phyloP scores from a whole-genome alignment of 2,329 filamentous ascomycete genomes.

The Penicillium sp. region DNA sequence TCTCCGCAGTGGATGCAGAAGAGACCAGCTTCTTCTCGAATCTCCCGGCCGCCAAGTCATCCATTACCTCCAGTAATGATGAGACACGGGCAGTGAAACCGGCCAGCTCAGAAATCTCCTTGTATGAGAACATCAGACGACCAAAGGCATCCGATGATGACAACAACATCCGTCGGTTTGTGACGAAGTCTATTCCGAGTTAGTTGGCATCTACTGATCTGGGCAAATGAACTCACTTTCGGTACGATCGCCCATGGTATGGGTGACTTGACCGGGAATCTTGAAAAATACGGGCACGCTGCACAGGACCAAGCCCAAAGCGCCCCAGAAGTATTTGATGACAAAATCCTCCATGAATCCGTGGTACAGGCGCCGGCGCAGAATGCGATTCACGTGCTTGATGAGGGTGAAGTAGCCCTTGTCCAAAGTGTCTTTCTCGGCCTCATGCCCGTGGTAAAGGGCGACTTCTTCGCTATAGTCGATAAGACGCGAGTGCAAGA shows the following conservation, averaged over 20 bases:
- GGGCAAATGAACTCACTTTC: conserved; percentile 46
- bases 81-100: conserved; percentile 93
- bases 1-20: conserved; percentile 73
- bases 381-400: conserved; percentile 96
- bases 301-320: conserved; percentile 82
- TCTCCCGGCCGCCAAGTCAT: conserved; percentile 80
- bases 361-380: conserved; percentile 86
- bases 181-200: conserved; percentile 65
- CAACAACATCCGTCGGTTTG: conserved; percentile 84
- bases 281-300: conserved; percentile 95
- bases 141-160: conserved; percentile 94
- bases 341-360: conserved; percentile 99
- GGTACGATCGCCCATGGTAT: conserved; percentile 51
- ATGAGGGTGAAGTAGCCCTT: conserved; percentile 99
- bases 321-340: conserved; percentile 99
- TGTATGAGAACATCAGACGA: conserved; percentile 95
- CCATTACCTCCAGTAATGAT: conserved; percentile 85
- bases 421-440: conserved; percentile 92
- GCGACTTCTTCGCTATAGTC: conserved; percentile 95
- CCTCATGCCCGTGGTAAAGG: conserved; percentile 83
- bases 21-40: conserved; percentile 97
- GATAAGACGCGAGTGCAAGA: conserved; percentile 88
- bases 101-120: conserved; percentile 91
- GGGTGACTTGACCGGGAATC: conserved; percentile 63
- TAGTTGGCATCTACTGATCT: background rate